Evolutionary conservation across 2,329 filamentous ascomycete genomes (phyloP).

Genomic region (Colletotrichum agaves): DNA sequence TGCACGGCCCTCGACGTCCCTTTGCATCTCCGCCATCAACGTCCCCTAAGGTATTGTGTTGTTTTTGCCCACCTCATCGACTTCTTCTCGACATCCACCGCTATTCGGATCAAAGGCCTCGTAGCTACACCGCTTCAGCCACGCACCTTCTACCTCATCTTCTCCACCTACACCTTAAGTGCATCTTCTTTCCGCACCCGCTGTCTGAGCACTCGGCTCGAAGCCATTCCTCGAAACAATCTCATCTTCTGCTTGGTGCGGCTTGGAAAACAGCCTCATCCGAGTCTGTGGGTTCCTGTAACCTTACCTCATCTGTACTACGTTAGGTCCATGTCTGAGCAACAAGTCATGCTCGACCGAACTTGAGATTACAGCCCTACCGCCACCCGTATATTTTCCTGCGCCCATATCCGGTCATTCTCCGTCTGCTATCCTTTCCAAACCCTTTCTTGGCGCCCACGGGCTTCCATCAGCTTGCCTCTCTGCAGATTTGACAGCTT

Average conservation of each 20-base stretch:
- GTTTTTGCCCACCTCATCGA: background rate
- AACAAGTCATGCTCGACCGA: slow-evolving; percentile 1
- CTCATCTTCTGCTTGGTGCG: background rate
- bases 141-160: background rate
- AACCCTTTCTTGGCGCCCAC: background rate
- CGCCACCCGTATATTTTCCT: background rate
- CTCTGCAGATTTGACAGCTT: background rate
- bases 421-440: background rate
- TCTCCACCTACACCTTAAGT: too few species aligned
- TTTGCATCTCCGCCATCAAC: background rate
- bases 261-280: background rate
- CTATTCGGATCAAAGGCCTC: slow-evolving; percentile 5
- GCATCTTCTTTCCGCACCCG: background rate
- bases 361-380: background rate
- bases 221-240: background rate
- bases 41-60: background rate
- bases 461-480: background rate
- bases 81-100: slow-evolving; percentile 1
- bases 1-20: slow-evolving; percentile 25
- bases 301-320: slow-evolving; percentile 21
- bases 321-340: slow-evolving; percentile 15
- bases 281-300: slow-evolving; percentile 19
- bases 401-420: background rate
- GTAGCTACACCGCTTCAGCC: background rate
- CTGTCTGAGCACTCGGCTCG: too few species aligned